These are phyloP conservation scores for Heterobasidion parviporum DNA, from an alignment of 1,284 basidiomycete genomes.

Conservation along the genomic window DNA sequence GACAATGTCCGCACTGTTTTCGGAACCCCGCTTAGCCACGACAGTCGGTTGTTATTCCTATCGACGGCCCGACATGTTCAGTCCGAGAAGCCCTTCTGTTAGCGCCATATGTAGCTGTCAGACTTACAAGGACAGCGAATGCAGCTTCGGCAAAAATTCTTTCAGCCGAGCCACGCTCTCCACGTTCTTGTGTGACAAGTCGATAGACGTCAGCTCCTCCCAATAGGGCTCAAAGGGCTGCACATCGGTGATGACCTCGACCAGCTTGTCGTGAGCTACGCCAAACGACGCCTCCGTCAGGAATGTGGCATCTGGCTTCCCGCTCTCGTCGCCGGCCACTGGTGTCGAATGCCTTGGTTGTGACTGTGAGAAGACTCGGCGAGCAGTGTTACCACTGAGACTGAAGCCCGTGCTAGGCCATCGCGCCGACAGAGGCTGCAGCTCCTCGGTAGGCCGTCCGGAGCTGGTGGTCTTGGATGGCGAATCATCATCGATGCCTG, in stretches of 20 bases:
- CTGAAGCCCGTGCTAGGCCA: slow-evolving; percentile 21
- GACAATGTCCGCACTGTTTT: slow-evolving; percentile 71
- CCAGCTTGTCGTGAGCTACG: slow-evolving; percentile 83
- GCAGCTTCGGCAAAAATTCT: slow-evolving; percentile 86
- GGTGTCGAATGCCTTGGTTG: slow-evolving; percentile 10
- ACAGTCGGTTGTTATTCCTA: slow-evolving; percentile 76
- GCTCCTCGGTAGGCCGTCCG: slow-evolving; percentile 29
- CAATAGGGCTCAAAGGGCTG: slow-evolving; percentile 94
- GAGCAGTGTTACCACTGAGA: not conserved
- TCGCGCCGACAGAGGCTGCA: slow-evolving; percentile 37
- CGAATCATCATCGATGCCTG: slow-evolving; percentile 43
- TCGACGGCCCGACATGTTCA: slow-evolving; percentile 1
- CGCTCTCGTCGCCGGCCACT: slow-evolving; percentile 17
- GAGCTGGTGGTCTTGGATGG: slow-evolving; percentile 55
- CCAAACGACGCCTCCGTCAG: slow-evolving; percentile 93
- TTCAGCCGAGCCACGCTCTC: slow-evolving; percentile 90
- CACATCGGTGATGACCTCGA: slow-evolving; percentile 91
- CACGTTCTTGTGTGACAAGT: slow-evolving; percentile 72
- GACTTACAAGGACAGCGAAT: slow-evolving; percentile 73
- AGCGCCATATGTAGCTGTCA: slow-evolving; percentile 1
- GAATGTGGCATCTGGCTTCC: slow-evolving; percentile 66
- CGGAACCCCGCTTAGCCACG: slow-evolving; percentile 86
- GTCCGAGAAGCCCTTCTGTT: not conserved
- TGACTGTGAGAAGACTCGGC: slow-evolving; percentile 5
- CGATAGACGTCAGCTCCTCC: slow-evolving; percentile 74